phyloP scores from a whole-genome alignment of 2,329 filamentous ascomycete genomes.

The Trichoderma aggressivum region DNA sequence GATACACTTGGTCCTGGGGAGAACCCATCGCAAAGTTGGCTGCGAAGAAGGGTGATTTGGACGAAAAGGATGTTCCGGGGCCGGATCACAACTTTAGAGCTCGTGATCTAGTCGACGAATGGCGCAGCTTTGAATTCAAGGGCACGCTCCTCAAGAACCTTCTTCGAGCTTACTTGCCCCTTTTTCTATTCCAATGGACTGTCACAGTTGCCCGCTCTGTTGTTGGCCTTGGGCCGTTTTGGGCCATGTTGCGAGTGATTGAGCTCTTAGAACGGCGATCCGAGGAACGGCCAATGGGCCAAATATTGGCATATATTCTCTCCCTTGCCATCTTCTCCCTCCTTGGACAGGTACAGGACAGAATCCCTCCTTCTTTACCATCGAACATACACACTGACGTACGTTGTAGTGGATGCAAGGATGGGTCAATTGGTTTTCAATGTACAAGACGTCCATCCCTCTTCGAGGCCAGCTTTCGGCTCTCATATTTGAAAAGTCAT shows the following conservation, averaged over 20 bases:
- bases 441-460: constrained; percentile 60
- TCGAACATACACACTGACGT: neutral
- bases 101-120: constrained; percentile 48
- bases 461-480: constrained; percentile 67
- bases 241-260: constrained; percentile 64
- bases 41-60: constrained; percentile 55
- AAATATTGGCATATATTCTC: constrained; percentile 66
- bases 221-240: constrained; percentile 67
- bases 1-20: constrained; percentile 66
- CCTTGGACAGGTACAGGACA: constrained; percentile 39
- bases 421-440: constrained; percentile 65
- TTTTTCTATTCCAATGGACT: constrained; percentile 56
- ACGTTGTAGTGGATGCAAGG: constrained; percentile 54
- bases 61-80: constrained; percentile 59
- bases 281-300: constrained; percentile 44
- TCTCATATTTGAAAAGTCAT: constrained; percentile 72
- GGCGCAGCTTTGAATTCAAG: constrained; percentile 45
- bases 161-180: constrained; percentile 52
- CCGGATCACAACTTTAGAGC: constrained; percentile 55
- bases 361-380: neutral
- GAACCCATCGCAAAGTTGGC: constrained; percentile 52
- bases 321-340: constrained; percentile 60
- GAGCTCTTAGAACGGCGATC: constrained; percentile 57
- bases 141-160: constrained; percentile 59
- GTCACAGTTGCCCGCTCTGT: constrained; percentile 53